A percentile compares a stretch with the other conserved stretches of the same genome.
These are phyloP conservation scores for Septoria petroselini DNA, from an alignment of 2,329 filamentous ascomycete genomes.

Conservation along the genomic window DNA sequence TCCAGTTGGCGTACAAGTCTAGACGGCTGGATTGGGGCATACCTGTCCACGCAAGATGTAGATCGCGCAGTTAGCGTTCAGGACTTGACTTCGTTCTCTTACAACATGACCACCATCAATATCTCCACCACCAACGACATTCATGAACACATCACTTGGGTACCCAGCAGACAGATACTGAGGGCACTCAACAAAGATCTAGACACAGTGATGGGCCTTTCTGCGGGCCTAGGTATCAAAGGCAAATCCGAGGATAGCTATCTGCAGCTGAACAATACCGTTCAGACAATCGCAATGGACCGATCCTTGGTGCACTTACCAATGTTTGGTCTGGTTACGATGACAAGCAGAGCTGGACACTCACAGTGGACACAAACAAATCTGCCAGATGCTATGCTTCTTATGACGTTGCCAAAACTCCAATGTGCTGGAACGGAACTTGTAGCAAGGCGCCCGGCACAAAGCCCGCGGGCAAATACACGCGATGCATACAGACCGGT, in stretches of 20 bases:
- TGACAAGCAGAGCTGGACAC: slow-evolving; percentile 10
- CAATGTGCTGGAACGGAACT: neutral
- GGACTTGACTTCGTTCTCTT: slow-evolving; percentile 10
- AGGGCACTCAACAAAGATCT: slow-evolving; percentile 4
- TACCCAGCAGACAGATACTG: slow-evolving; percentile 28
- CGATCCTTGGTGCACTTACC: slow-evolving; percentile 19
- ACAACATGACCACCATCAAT: slow-evolving; percentile 11
- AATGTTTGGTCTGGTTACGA: slow-evolving; percentile 8
- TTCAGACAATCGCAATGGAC: slow-evolving; percentile 19
- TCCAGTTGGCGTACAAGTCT: slow-evolving; percentile 1
- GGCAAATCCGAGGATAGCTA: neutral
- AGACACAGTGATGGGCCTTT: neutral
- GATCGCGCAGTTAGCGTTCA: neutral
- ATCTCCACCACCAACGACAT: neutral
- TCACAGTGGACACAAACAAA: slow-evolving; percentile 8
- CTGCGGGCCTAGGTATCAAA: neutral
- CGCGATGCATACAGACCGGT: slow-evolving; percentile 29
- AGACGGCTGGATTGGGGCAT: slow-evolving; percentile 18
- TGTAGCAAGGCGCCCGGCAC: neutral
- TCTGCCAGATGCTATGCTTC: slow-evolving; percentile 16
- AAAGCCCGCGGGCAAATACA: slow-evolving; percentile 16
- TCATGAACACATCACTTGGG: slow-evolving; percentile 19
- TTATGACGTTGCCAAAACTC: slow-evolving; percentile 10
- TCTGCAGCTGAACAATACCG: slow-evolving; percentile 14
- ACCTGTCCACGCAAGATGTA: neutral